These are phyloP conservation scores for Gillenia trifoliata DNA, from an alignment of 306 rosid species.

Conservation along the genomic window DNA sequence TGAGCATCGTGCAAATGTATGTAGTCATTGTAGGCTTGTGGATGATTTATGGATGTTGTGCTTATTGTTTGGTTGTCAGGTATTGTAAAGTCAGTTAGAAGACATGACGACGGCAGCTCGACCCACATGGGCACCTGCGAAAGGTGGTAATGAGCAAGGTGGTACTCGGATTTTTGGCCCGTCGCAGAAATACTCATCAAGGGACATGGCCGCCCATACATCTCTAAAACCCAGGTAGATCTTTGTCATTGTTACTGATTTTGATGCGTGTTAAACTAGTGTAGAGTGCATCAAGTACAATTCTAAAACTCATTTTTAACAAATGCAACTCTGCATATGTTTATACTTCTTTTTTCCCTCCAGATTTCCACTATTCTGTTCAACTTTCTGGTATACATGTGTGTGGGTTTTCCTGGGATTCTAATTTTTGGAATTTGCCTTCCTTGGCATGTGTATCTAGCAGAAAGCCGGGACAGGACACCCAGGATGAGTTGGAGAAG, in stretches of 20 bases:
- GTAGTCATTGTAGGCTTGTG: background rate
- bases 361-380: background rate
- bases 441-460: background rate
- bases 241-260: background rate
- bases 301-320: background rate
- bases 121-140: conserved; percentile 99
- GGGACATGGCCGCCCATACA: conserved; percentile 89
- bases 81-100: background rate
- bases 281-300: background rate
- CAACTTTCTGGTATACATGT: background rate
- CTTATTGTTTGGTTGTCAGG: background rate
- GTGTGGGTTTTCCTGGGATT: background rate
- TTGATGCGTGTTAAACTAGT: background rate
- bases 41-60: background rate
- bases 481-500: conserved; percentile 73
- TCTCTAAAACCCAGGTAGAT: conserved; percentile 69
- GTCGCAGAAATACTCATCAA: conserved; percentile 85
- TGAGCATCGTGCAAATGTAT: background rate
- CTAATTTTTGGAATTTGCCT: background rate
- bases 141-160: conserved; percentile 97
- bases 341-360: background rate
- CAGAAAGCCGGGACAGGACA: conserved; percentile 92
- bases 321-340: background rate
- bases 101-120: conserved; percentile 93
- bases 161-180: conserved; percentile 96